Base-by-base conservation (phyloP, 139 green algal species). In the Chlorella sp. region DNA sequence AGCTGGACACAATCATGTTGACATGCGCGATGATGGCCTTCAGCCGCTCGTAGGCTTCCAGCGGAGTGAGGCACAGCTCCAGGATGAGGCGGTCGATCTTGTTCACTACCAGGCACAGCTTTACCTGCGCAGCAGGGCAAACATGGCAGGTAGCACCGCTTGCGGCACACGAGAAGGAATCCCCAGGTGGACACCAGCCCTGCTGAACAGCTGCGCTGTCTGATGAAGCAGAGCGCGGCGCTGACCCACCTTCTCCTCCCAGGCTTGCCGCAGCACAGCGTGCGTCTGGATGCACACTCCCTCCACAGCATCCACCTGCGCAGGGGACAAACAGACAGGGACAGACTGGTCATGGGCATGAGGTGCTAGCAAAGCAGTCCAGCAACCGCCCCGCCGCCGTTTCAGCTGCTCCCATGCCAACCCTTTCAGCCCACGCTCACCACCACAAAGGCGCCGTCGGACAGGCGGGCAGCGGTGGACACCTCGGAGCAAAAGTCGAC, bases 231-330 rank as follows among this genome's bases (percentile, higher is more conserved):
- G 9, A 2, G 23, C 71, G 41, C 71, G 30, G 23, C 25, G 18
- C 26, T 32, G 78, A 30, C 89, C 2, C 69, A 98, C 91, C 89
- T 95, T 93, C 87, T 99, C 97, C 88, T 98, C 92, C 87, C 92
- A 98, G 5, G 96, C 97, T 93, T 99, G 97, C 32, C 96, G 86
- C 69, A 98, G 93, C 86, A 99, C 97, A 5, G 98, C 98, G 88
- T 98, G 97, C 51, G 98, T 99, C 91, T 99, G 98, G 56, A 99
- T 98, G 93, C 98, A 98, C 47, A 99, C 96, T 0, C 98, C 97
- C 91, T 99, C 98, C 70, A 98, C 94, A 2, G 95, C 96, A 75
- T 99, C 98, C 78, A 99, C 51, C 51, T 60, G 51, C 51, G 44
- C 44, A 51, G 44, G 44, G 44, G 7, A 9, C 44, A 51, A 6